A percentile compares a stretch with the other conserved stretches of the same genome.
These are phyloP conservation scores for Beauveria scarabaeidicola DNA, from an alignment of 2,329 filamentous ascomycete species.

Conservation along the genomic window DNA sequence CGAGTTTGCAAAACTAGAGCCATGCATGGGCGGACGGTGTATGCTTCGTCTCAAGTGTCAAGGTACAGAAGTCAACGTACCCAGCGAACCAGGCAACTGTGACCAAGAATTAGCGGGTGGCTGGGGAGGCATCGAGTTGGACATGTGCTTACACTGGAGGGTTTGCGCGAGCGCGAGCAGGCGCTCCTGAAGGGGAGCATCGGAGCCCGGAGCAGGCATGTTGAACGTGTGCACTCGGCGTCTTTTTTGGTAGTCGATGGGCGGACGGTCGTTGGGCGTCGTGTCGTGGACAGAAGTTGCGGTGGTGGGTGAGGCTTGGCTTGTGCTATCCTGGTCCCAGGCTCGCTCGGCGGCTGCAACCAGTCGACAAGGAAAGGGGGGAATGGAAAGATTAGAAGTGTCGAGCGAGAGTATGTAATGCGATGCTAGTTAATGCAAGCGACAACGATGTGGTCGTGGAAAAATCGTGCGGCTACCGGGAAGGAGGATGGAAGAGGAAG, in stretches of 20 bases:
- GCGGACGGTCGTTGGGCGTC: not conserved
- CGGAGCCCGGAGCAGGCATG: constrained; percentile 28
- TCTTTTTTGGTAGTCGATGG: not conserved
- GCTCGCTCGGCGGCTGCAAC: not conserved
- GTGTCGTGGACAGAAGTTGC: not conserved
- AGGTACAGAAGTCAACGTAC: constrained; percentile 43
- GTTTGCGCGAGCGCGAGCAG: constrained; percentile 75
- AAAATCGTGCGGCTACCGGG: not conserved
- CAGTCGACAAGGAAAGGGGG: not conserved
- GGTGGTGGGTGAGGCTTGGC: not conserved
- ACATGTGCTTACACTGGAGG: constrained; percentile 67
- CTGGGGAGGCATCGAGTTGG: constrained; percentile 16
- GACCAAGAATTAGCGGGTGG: constrained; percentile 25
- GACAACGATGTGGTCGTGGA: not conserved
- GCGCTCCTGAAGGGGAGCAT: constrained; percentile 63
- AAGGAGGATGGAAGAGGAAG: not conserved
- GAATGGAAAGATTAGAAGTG: not conserved
- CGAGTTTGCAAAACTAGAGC: not conserved
- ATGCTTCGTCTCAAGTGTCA: not conserved
- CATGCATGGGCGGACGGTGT: not conserved
- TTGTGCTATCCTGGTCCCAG: not conserved
- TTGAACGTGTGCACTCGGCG: not conserved
- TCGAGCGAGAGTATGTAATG: not conserved
- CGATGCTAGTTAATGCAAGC: not conserved
- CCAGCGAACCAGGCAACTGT: constrained; percentile 72